Evolutionary conservation across 768 basidiomycete genomes (phyloP), one percentile per base, ranked within the genome.

Genomic region (Podaxis sp.): DNA sequence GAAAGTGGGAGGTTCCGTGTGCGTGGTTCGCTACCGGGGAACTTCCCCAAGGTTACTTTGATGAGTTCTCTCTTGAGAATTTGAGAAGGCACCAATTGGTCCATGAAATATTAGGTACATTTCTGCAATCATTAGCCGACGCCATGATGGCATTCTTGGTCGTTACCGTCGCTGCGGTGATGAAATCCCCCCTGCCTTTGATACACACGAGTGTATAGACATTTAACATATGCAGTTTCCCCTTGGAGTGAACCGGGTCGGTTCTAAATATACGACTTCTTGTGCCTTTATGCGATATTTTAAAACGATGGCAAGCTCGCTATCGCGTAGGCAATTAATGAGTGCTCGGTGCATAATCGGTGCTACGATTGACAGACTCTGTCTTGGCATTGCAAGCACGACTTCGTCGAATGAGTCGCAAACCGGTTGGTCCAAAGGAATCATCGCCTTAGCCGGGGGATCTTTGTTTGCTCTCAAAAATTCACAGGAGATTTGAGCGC

Each of bases 221-320:
- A 53, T 33, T 15, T 53, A 27, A 53, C 51, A 53, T 17, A 7
- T 53, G 29, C 15, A 33, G 8, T 24, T 17, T 25, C 6, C 19
- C 25, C 24, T 24, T 37, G 46, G 57, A 25, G 38, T 37, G 58
- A 59, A 40, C 58, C 27, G 50, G 58, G 58, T 52, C 27, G 58
- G 12, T 59, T 59, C 58, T 59, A 59, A 52, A 51, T 59, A 51
- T 59, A 51, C 13, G 4, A 4, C 38, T 38, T 55, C 38, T 33
- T 15, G 54, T 55, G 24, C 54, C 54, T 55, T 38, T 55, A 22
- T 24, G 37, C 54, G 54, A 55, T 55, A 50, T 12, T 55, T 55
- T 55, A 7, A 19, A 27, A 40, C 12, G 27, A 54, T n/a, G 8
- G 24, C 15, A 11, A 25, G 12, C 11, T 8, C 24, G 11, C 49